Base-by-base conservation (phyloP, 2,329 filamentous ascomycete genomes). In the Stemphylium lycopersici region DNA sequence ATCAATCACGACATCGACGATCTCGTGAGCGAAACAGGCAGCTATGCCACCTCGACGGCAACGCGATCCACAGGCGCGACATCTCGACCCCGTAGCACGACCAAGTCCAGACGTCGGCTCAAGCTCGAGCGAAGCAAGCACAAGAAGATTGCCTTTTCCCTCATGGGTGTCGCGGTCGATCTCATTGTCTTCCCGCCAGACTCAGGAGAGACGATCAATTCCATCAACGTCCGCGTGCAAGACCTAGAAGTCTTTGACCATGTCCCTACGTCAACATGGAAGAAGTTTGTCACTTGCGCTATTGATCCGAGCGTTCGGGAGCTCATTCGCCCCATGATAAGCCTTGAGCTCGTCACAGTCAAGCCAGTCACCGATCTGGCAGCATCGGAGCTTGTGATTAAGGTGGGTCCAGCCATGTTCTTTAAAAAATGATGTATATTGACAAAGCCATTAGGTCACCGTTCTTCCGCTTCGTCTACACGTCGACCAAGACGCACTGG, bases 251-350 rank as follows among this genome's bases (percentile, higher is more conserved):
- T 99, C 13, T 96, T 95, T 58, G 95, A 99, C 73, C 91, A 97
- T 69, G 84, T 99, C 2, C 91, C 92, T 1, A 93, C 91, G 0
- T 99, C 95, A 3, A 97, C 93, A 0, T 99, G 96, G 96, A 96
- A 90, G 75, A 99, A 97, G 73, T 99, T 99, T 77, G 88, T 91
- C 12, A 98, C 93, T 0, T 97, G 96, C 67, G 90, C 96, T 78
- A 87, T 90, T 55, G 91, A 96, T 70, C 88, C 88, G 10, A 90
- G 90, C n/a, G 87, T 91, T 68, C 86, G 93, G 43, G 91, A 98
- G 76, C 89, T 90, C 75, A 89, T 88, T 15, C 89, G 89, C 12
- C 91, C 87, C 67, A 97, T 98, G 93, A 83, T 95, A 13, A 92
- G 96, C 69, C 79, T 98, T 7, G 90, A 97, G 71, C 79, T 98